Evolutionary conservation across 2,329 filamentous ascomycete species (phyloP).

Genomic region (Parafenestella ontariensis): DNA sequence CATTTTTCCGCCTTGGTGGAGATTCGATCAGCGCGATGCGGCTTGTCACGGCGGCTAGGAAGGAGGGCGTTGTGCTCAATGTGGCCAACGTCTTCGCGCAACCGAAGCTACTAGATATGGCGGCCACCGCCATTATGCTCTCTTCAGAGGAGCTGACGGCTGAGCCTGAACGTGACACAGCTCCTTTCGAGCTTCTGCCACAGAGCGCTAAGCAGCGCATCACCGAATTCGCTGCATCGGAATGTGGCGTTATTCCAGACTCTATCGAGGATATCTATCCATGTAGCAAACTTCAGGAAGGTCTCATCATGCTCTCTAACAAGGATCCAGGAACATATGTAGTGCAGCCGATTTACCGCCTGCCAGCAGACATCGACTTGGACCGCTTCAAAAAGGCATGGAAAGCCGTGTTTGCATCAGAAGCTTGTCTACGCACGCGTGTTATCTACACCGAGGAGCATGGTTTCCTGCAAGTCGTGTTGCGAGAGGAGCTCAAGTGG

Average conservation of each 20-base stretch:
- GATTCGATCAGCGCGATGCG: slow-evolving; percentile 58
- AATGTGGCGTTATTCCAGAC: slow-evolving; percentile 35
- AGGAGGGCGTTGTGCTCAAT: slow-evolving; percentile 49
- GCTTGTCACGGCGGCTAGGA: slow-evolving; percentile 52
- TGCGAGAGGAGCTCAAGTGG: slow-evolving; percentile 33
- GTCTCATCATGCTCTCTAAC: slow-evolving; percentile 39
- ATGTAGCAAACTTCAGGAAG: slow-evolving; percentile 42
- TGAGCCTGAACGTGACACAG: slow-evolving; percentile 15
- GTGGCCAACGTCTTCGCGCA: slow-evolving; percentile 55
- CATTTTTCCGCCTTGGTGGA: slow-evolving; percentile 56
- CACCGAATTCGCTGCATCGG: slow-evolving; percentile 34
- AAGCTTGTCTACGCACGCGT: slow-evolving; percentile 58
- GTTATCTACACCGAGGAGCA: slow-evolving; percentile 39
- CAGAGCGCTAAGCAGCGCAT: slow-evolving; percentile 21
- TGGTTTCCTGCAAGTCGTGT: slow-evolving; percentile 44
- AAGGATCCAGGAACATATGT: slow-evolving; percentile 44
- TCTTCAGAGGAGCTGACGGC: slow-evolving; percentile 27
- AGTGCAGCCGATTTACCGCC: slow-evolving; percentile 50
- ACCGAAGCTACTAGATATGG: slow-evolving; percentile 55
- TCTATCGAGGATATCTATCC: slow-evolving; percentile 42
- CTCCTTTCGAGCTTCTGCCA: slow-evolving; percentile 37
- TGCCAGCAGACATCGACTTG: slow-evolving; percentile 37
- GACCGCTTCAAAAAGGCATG: slow-evolving; percentile 54
- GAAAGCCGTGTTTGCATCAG: slow-evolving; percentile 52
- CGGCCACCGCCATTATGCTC: slow-evolving; percentile 29